These are phyloP conservation scores for Moricandia moricandioides DNA, from an alignment of 345 rosid genomes.

Conservation along the genomic window DNA sequence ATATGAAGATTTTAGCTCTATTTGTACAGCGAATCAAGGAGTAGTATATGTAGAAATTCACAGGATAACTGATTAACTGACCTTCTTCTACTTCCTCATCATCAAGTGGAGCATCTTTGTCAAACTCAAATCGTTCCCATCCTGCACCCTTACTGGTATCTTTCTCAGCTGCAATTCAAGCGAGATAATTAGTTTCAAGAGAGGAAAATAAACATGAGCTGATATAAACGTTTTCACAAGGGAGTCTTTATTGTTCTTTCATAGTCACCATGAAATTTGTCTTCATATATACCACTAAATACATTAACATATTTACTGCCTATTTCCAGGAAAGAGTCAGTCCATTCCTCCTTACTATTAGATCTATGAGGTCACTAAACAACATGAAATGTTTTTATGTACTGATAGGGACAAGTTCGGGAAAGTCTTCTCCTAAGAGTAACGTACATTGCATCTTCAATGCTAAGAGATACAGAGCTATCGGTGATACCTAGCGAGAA, in stretches of 20 bases:
- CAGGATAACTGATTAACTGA: background rate
- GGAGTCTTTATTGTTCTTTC: background rate
- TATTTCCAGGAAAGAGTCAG: background rate
- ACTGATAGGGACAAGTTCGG: background rate
- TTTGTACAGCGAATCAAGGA: background rate
- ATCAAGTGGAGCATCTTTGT: slow-evolving; percentile 91
- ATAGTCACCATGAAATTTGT: background rate
- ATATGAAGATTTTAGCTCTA: background rate
- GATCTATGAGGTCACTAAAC: slow-evolving; percentile 8
- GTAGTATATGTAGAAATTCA: background rate
- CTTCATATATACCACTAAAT: background rate
- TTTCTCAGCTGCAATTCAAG: slow-evolving; percentile 59
- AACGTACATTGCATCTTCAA: background rate
- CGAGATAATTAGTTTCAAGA: background rate
- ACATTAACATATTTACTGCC: background rate
- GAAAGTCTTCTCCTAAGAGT: background rate
- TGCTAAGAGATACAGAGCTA: background rate
- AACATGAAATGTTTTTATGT: background rate
- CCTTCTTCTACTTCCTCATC: slow-evolving; percentile 88
- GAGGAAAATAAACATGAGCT: background rate
- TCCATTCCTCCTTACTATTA: slow-evolving; percentile 1
- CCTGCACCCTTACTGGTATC: slow-evolving; percentile 73
- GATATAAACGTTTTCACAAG: background rate
- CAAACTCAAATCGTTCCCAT: slow-evolving; percentile 87
- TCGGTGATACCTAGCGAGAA: background rate